Percentiles rank a stretch among this genome's conserved stretches.
phyloP scores from a whole-genome alignment of 345 rosid species.

The Bretschneidera sinensis region DNA sequence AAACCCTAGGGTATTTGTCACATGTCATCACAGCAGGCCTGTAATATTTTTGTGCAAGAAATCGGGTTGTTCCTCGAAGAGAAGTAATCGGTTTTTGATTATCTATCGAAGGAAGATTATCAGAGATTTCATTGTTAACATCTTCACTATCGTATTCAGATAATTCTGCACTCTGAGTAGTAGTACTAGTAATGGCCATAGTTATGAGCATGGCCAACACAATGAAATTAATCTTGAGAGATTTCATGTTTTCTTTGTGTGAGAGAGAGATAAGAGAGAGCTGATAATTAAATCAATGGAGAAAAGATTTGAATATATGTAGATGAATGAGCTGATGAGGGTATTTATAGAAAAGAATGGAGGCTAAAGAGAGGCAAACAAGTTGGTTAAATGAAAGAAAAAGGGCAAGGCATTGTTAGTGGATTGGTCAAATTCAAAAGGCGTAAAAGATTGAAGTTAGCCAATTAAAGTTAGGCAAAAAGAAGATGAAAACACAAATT shows the following conservation, averaged over 20 bases:
- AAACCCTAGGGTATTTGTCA: conserved; percentile 39
- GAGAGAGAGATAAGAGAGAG: background rate
- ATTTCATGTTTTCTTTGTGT: background rate
- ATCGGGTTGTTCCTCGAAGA: background rate
- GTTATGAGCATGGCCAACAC: background rate
- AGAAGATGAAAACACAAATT: no score
- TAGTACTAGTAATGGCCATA: background rate
- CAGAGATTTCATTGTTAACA: background rate
- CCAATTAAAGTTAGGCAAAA: no score
- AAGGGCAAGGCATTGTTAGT: background rate
- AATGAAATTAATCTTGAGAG: background rate
- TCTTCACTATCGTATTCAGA: no score
- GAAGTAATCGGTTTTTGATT: background rate
- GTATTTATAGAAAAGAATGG: background rate
- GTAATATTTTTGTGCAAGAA: background rate
- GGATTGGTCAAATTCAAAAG: background rate
- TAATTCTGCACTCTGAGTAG: no score
- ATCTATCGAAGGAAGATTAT: background rate
- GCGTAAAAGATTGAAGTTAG: background rate
- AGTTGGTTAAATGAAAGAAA: no score
- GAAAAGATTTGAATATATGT: background rate
- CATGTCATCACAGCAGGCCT: conserved; percentile 28
- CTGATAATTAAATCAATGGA: no score
- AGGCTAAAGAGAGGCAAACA: no score
- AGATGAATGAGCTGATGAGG: background rate